Conservation (phyloP, 1,284 basidiomycete genomes). For the Pseudozyma tsukubaensis region DNA sequence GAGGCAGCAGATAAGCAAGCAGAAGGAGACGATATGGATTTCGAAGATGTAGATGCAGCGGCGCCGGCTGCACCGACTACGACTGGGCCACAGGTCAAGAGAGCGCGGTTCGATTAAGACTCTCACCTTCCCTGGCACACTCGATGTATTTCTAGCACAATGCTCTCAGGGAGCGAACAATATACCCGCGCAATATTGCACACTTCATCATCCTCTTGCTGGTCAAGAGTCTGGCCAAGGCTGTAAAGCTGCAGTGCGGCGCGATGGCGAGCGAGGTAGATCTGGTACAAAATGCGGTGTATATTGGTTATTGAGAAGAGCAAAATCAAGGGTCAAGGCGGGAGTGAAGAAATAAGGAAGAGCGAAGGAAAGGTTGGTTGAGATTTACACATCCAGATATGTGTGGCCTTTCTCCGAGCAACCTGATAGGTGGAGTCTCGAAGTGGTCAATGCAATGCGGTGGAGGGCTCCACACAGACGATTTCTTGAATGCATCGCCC, state of each 20-base stretch:
- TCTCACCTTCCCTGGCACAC: not conserved
- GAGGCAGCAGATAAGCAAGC: slow-evolving; percentile 12
- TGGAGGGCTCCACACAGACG: not conserved
- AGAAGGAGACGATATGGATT: slow-evolving; percentile 17
- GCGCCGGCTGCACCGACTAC: not conserved
- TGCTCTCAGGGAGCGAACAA: not conserved
- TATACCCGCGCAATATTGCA: slow-evolving; percentile 21
- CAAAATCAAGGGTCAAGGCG: slow-evolving; percentile 1
- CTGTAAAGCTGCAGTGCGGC: not conserved
- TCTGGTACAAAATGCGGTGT: slow-evolving; percentile 31
- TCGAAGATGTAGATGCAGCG: slow-evolving; percentile 10
- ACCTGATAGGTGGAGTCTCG: not conserved
- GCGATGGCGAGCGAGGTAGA: not conserved
- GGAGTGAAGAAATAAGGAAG: not conserved
- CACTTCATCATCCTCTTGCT: not conserved
- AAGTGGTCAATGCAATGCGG: not conserved
- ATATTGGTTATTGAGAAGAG: slow-evolving; percentile 35
- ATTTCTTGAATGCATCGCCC: not conserved
- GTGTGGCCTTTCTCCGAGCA: not conserved
- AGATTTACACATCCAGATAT: slow-evolving; percentile 8
- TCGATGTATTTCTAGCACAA: slow-evolving; percentile 9
- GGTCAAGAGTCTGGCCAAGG: too few relatives aligned
- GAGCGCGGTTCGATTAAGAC: slow-evolving; percentile 23
- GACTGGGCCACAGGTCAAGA: slow-evolving; percentile 9
- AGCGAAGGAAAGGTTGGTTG: not conserved